Evolutionary conservation across 164 flowering plant genomes (phyloP).

Genomic region (Vitis labrusca): DNA sequence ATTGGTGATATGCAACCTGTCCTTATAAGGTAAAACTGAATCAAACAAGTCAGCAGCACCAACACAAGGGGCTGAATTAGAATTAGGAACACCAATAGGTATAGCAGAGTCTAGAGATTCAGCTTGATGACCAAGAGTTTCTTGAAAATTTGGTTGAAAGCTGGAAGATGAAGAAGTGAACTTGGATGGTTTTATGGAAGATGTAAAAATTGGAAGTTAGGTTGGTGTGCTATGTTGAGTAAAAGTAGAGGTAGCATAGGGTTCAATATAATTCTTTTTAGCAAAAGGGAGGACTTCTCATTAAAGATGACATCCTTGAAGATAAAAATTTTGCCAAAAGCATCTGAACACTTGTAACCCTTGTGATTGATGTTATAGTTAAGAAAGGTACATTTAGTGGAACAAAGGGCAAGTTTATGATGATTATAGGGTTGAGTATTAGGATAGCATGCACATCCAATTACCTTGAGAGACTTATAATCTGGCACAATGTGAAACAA

Average conservation of each 20-base stretch:
- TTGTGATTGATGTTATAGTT: not conserved
- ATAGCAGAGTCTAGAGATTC: too few species aligned
- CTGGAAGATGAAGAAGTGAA: too few species aligned
- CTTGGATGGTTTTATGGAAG: too few species aligned
- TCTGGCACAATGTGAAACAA: not conserved
- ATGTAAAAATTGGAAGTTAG: not conserved
- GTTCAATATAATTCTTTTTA: too few species aligned
- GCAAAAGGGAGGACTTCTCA: not conserved
- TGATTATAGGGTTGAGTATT: not conserved
- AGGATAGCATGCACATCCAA: constrained; percentile 3
- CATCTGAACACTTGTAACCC: not conserved
- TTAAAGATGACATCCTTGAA: not conserved
- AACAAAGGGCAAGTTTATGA: not conserved
- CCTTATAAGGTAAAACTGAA: too few species aligned
- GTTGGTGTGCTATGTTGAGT: not conserved
- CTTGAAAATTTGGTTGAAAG: too few species aligned
- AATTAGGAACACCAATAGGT: too few species aligned
- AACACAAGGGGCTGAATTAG: too few species aligned
- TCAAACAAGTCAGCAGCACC: too few species aligned
- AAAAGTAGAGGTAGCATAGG: not conserved
- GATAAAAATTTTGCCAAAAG: not conserved
- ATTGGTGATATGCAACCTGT: too few species aligned
- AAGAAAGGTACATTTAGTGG: not conserved
- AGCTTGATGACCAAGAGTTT: too few species aligned
- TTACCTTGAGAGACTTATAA: not conserved